These are phyloP conservation scores for Vigna hirtella DNA, from an alignment of 306 rosid genomes.

Conservation along the genomic window DNA sequence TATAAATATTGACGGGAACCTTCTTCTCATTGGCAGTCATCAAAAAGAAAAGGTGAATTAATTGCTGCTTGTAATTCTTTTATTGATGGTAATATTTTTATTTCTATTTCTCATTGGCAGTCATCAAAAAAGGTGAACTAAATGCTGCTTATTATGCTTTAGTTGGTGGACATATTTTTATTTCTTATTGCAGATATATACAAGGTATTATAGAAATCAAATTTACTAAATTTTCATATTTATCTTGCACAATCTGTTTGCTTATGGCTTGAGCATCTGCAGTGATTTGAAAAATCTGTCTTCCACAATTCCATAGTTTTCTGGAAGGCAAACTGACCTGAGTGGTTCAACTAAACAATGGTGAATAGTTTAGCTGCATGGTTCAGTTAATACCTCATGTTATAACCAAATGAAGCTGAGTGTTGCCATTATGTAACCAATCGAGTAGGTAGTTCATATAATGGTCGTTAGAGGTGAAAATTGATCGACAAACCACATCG, in stretches of 20 bases:
- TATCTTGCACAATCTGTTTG: slow-evolving; percentile 3
- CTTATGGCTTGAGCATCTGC: neutral
- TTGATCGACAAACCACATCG: neutral
- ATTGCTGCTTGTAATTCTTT: slow-evolving; percentile 16
- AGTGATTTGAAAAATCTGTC: slow-evolving; percentile 28
- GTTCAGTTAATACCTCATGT: neutral
- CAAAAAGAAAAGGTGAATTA: slow-evolving; percentile 46
- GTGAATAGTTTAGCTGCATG: neutral
- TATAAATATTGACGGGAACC: slow-evolving; percentile 59
- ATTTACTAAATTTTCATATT: neutral
- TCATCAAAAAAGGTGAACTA: neutral
- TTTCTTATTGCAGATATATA: slow-evolving; percentile 11
- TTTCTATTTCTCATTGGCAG: neutral
- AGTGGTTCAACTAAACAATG: neutral
- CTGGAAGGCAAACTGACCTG: neutral
- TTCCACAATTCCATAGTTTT: neutral
- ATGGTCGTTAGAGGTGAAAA: neutral
- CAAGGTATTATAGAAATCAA: neutral
- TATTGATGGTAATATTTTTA: neutral
- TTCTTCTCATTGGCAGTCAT: slow-evolving; percentile 48
- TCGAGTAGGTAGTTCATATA: neutral
- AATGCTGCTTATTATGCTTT: slow-evolving; percentile 17
- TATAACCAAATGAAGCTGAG: slow-evolving; percentile 9
- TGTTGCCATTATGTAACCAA: neutral
- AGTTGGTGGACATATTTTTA: neutral